These are phyloP conservation scores for Debaryomyces sp. DNA, from an alignment of 1,139 yeast species.

Conservation along the genomic window DNA sequence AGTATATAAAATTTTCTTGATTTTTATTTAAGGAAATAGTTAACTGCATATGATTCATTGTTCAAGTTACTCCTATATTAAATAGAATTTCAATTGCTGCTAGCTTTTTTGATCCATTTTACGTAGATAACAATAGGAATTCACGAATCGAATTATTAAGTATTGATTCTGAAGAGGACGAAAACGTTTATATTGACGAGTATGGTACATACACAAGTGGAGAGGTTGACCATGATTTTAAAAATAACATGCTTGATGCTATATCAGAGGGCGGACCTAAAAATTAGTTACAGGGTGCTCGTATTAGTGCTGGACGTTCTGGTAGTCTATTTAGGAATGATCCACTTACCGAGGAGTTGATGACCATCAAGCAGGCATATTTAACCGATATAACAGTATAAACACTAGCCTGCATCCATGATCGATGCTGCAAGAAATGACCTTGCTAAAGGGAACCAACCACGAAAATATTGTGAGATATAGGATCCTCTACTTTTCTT, in stretches of 20 bases:
- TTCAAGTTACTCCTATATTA: constrained; percentile 6
- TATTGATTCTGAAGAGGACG: constrained; percentile 42
- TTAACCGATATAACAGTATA: constrained; percentile 46
- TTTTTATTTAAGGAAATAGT: too few relatives aligned
- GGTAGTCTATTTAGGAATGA: constrained; percentile 93
- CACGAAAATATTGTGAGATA: constrained; percentile 94
- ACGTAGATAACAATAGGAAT: constrained; percentile 35
- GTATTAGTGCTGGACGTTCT: constrained; percentile 93
- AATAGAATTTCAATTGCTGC: constrained; percentile 39
- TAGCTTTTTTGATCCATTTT: constrained; percentile 27
- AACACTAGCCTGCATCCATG: constrained; percentile 58
- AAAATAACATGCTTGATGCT: constrained; percentile 19
- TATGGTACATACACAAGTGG: constrained; percentile 16
- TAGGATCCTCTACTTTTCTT: constrained; percentile 83
- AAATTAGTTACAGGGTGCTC: constrained; percentile 91
- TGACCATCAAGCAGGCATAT: constrained; percentile 96
- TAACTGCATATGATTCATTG: too few relatives aligned
- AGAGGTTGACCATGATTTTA: constrained; percentile 18
- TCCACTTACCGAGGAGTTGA: constrained; percentile 87
- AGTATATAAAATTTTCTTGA: too few relatives aligned
- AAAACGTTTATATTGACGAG: constrained; percentile 19
- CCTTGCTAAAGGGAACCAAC: constrained; percentile 71
- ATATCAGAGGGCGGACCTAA: constrained; percentile 52
- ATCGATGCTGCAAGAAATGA: constrained; percentile 87
- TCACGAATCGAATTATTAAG: constrained; percentile 55